Percentiles rank a stretch among this genome's conserved stretches.
Evolutionary conservation across 106 monocot species (phyloP).

Genomic region (Phalaenopsis equestris): DNA sequence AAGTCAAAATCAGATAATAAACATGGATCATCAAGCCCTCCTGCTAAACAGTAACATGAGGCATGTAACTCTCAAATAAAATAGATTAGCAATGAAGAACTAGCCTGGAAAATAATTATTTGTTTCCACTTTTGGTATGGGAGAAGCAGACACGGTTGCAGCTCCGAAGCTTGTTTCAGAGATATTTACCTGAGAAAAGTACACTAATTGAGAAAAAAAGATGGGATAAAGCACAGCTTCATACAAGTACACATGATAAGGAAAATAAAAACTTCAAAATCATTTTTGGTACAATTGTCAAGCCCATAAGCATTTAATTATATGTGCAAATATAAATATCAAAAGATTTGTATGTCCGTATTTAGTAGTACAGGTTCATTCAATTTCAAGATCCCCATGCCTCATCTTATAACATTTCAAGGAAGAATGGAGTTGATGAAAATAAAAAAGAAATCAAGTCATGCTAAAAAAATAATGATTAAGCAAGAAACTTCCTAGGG

Average conservation of each 20-base stretch:
- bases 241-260: not conserved
- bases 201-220: not conserved
- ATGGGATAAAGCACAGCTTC: not conserved
- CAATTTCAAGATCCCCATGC: not conserved
- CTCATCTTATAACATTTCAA: not conserved
- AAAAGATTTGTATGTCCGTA: not conserved
- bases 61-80: not conserved
- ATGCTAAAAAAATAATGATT: not conserved
- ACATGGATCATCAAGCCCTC: not conserved
- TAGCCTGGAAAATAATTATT: constrained; percentile 11
- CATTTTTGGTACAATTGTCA: not conserved
- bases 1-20: not conserved
- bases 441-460: not conserved
- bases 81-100: not conserved
- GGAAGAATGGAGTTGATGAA: not conserved
- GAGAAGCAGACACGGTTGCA: not conserved
- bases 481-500: not conserved
- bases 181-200: constrained; percentile 7
- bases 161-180: not conserved
- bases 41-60: not conserved
- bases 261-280: not conserved
- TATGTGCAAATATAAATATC: not conserved
- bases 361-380: not conserved
- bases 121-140: not conserved
- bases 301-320: not conserved